These are phyloP conservation scores for Euphorbia peplus DNA, from an alignment of 345 rosid genomes.

Conservation along the genomic window DNA sequence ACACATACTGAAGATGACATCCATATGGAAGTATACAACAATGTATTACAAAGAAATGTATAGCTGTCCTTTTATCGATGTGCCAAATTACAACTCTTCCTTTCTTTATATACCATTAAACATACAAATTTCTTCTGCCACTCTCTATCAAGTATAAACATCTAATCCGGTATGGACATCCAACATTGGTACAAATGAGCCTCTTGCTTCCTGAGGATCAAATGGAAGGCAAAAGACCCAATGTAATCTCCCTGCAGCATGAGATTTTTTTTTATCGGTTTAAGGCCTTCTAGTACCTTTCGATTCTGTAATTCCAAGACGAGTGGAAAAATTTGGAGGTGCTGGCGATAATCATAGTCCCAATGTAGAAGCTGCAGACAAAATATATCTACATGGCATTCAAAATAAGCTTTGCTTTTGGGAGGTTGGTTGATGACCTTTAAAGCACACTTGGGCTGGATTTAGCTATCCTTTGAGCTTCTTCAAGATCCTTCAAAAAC, in stretches of 20 bases:
- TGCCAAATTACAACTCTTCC: background rate
- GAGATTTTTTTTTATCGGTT: background rate
- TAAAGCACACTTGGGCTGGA: conserved; percentile 51
- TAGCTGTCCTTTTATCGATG: no score
- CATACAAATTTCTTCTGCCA: background rate
- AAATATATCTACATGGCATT: conserved; percentile 23
- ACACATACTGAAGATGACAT: background rate
- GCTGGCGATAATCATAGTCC: background rate
- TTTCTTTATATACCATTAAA: background rate
- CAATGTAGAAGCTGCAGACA: conserved; percentile 4
- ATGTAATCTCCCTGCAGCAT: no score
- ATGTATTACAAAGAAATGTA: background rate
- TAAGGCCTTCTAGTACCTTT: background rate
- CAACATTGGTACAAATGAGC: background rate
- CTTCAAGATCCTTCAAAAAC: conserved; percentile 80
- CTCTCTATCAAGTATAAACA: background rate
- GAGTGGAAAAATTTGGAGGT: background rate
- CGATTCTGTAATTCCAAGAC: background rate
- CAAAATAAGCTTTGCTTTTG: background rate
- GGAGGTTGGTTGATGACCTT: conserved; percentile 11
- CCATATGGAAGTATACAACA: background rate
- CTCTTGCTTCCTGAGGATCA: background rate
- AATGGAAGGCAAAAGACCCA: background rate
- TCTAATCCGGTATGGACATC: no score
- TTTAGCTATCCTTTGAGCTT: conserved; percentile 67